Evolutionary conservation across 441 rosid species (phyloP), one percentile per base, ranked within the genome.

Genomic region (Populus hybrid): DNA sequence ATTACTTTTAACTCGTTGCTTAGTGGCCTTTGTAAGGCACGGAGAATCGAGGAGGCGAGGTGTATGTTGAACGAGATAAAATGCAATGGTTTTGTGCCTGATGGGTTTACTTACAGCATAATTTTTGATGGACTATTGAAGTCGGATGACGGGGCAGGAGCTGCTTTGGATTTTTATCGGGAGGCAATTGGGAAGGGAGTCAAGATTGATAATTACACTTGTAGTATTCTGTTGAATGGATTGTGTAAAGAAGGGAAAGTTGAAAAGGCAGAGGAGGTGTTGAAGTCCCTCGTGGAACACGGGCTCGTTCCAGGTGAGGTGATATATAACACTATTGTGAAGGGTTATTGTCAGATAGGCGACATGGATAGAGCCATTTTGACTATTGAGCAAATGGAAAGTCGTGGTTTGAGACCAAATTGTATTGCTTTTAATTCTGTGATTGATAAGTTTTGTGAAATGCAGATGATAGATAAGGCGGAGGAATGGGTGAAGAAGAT

Each of bases 1-100:
- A 81, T 93, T 76, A 93, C 95, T 0, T 94, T 82, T 69, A 94
- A 94, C 81, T 87, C 94, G 6, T 82, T 93, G 82, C 90, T 90
- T 18, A 78, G 80, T 54, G 97, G 94, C 18, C 82, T 93, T 81
- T 90, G 91, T 69, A 88, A 83, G 82, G 86, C 88, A 9, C 76
- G 72, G 77, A 88, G 86, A 85, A 91, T 89, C 88, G 90, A 84
- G 28, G 94, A 87, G 75, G 92, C 93, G 0, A 85, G 81, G 76
- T 66, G 26, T 36, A 75, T 89, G 61, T 78, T 86, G 38, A 54
- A 84, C 69, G 97, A 92, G 83, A 91, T 94, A 93, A 79, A 90
- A 80, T 85, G 74, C 54, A 80, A 28, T 28, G 98, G 96, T 32
- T 88, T 91, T 74, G 76, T 78, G 67, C 87, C 89, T n/a, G 98